Evolutionary conservation across 352 stramenopile genomes (phyloP).

Genomic region (Globisporangium canariense): DNA sequence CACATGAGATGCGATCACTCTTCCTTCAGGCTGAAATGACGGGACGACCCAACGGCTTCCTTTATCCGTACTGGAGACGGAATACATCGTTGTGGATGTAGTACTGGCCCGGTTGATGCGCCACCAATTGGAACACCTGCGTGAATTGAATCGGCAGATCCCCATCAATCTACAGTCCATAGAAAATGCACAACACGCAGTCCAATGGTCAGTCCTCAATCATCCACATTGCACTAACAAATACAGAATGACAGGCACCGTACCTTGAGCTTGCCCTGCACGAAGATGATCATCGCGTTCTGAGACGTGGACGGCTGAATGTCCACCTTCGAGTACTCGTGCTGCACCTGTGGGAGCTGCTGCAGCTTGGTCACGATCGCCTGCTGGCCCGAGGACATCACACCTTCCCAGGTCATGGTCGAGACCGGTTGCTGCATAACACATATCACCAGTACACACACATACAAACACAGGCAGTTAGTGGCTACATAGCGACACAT

Average conservation of each 20-base stretch:
- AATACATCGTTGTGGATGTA: conserved; percentile 99
- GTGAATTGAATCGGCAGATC: conserved; percentile 96
- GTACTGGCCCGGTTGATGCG: conserved; percentile 90
- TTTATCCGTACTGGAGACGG: conserved; percentile 96
- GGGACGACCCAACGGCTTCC: background rate
- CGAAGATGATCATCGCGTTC: conserved; percentile 95
- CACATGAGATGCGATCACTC: conserved; percentile 2
- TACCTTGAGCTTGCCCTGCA: conserved; percentile 88
- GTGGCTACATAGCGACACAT: background rate
- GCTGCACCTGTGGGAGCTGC: conserved; percentile 54
- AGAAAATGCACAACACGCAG: background rate
- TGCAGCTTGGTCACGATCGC: conserved; percentile 90
- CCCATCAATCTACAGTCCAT: conserved; percentile 79
- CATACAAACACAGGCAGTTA: conserved; percentile 3
- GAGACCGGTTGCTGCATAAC: conserved; percentile 57
- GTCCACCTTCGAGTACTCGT: conserved; percentile 89
- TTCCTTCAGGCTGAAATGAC: background rate
- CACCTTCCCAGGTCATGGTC: conserved; percentile 78
- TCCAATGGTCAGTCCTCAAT: background rate
- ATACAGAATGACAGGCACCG: background rate
- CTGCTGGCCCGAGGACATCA: conserved; percentile 67
- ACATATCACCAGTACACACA: conserved; percentile 1
- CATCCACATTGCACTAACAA: background rate
- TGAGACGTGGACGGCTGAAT: conserved; percentile 90
- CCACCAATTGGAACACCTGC: conserved; percentile 96